phyloP scores from a whole-genome alignment of 495 filamentous ascomycete species.

The Hypoxylon intermedium region DNA sequence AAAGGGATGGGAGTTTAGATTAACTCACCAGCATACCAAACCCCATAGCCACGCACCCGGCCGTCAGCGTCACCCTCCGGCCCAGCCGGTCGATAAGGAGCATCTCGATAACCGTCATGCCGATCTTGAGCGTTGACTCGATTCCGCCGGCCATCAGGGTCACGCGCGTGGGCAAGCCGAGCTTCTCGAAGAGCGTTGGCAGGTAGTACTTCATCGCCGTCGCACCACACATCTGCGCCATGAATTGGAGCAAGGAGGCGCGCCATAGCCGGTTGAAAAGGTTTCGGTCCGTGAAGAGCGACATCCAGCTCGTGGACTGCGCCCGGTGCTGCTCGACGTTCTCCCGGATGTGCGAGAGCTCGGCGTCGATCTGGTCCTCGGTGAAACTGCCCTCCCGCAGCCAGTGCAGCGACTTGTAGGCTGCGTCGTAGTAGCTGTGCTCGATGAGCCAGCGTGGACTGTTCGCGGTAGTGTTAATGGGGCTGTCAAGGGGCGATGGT shows the following conservation, averaged over 20 bases:
- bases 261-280: slow-evolving; percentile 55
- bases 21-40: slow-evolving; percentile 53
- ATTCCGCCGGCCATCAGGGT: slow-evolving; percentile 59
- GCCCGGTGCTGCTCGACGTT: slow-evolving; percentile 44
- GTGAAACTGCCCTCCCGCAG: slow-evolving; percentile 53
- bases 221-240: slow-evolving; percentile 61
- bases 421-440: slow-evolving; percentile 47
- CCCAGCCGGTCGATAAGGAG: slow-evolving; percentile 58
- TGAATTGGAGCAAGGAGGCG: slow-evolving; percentile 58
- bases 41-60: slow-evolving; percentile 55
- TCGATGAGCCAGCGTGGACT: slow-evolving; percentile 60
- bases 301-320: slow-evolving; percentile 41
- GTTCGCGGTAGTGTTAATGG: background rate
- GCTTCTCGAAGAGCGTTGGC: slow-evolving; percentile 54
- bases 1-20: background rate
- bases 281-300: slow-evolving; percentile 48
- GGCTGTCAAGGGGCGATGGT: background rate
- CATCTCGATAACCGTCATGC: slow-evolving; percentile 58
- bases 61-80: slow-evolving; percentile 51
- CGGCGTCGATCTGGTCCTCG: slow-evolving; percentile 43
- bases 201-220: slow-evolving; percentile 65
- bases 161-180: slow-evolving; percentile 53
- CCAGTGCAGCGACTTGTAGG: slow-evolving; percentile 49
- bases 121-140: slow-evolving; percentile 60
- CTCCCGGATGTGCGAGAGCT: slow-evolving; percentile 48